Percentiles rank a stretch among this genome's conserved stretches.
Evolutionary conservation across 257 asterid genomes (phyloP).

Genomic region (Oldenlandia corymbosa): DNA sequence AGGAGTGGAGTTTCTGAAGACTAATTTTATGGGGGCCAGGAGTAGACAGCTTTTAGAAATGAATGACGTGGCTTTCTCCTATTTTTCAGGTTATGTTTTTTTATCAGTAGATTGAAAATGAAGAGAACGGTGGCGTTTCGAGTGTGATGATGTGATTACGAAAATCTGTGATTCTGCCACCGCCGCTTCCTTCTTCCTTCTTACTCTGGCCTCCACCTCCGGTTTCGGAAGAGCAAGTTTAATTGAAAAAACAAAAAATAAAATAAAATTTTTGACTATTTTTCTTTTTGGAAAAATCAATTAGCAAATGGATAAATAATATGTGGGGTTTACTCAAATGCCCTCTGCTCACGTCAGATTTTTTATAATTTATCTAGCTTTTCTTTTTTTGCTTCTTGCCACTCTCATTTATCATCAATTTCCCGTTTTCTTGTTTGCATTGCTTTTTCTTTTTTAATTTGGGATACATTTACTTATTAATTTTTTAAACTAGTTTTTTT

Average conservation of each 20-base stretch:
- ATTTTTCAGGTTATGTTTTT: not conserved
- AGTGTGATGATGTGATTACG: not conserved
- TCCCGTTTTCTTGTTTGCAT: not conserved
- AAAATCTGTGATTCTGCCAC: not conserved
- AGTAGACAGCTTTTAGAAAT: not conserved
- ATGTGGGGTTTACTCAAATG: slow-evolving; percentile 7
- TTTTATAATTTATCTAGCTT: too few species aligned
- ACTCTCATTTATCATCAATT: not conserved
- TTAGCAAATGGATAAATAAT: slow-evolving; percentile 2
- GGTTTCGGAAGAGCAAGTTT: not conserved
- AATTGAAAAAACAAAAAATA: not conserved
- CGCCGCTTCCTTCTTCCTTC: slow-evolving; percentile 6
- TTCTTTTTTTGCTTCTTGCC: not conserved
- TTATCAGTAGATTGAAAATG: too few species aligned
- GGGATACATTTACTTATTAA: too few species aligned
- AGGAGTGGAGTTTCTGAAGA: not conserved
- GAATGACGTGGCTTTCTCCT: not conserved
- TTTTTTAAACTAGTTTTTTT: too few species aligned
- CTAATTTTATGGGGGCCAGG: not conserved
- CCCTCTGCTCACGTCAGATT: not conserved
- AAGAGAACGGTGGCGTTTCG: slow-evolving; percentile 4
- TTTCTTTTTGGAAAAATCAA: not conserved
- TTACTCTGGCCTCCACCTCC: not conserved
- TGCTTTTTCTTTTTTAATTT: too few species aligned
- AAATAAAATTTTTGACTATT: too few species aligned